Percentiles rank a stretch among this genome's conserved stretches.
phyloP scores from a whole-genome alignment of 2,329 filamentous ascomycete genomes.

The Arthrobotrys sinensis region DNA sequence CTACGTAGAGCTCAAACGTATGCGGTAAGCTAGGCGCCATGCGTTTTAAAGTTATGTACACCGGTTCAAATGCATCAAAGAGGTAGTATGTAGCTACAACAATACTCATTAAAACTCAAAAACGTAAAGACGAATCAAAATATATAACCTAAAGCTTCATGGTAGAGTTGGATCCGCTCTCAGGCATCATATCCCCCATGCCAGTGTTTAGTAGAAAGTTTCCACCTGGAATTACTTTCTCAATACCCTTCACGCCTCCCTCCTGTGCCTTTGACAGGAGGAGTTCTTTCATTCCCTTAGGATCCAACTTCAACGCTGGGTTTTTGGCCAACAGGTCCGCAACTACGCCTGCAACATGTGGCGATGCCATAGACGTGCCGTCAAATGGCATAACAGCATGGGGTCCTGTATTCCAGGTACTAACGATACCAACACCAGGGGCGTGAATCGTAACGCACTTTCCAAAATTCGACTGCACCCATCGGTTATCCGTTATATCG shows the following conservation, averaged over 20 bases:
- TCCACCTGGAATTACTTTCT: conserved; percentile 17
- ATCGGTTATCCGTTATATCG: conserved; percentile 65
- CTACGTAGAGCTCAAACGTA: no score
- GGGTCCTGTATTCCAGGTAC: conserved; percentile 71
- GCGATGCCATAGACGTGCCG: conserved; percentile 72
- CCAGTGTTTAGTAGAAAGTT: conserved; percentile 45
- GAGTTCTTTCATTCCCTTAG: conserved; percentile 62
- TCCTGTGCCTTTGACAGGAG: conserved; percentile 56
- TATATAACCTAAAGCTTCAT: neutral
- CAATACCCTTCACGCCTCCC: conserved; percentile 41
- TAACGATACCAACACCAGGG: conserved; percentile 73
- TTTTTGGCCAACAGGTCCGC: conserved; percentile 62
- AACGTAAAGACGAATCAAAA: neutral
- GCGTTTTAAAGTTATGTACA: no score
- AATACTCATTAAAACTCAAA: neutral
- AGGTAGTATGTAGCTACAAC: no score
- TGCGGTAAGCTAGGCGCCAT: no score
- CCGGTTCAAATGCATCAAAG: no score
- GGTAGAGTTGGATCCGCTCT: neutral
- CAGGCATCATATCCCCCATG: conserved; percentile 16
- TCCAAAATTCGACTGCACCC: conserved; percentile 70
- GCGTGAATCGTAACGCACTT: conserved; percentile 73
- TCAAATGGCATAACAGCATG: conserved; percentile 70
- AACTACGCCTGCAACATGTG: conserved; percentile 65
- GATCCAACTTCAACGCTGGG: conserved; percentile 55